Conservation (phyloP, 441 rosid species). For the Gossypium aridum region DNA sequence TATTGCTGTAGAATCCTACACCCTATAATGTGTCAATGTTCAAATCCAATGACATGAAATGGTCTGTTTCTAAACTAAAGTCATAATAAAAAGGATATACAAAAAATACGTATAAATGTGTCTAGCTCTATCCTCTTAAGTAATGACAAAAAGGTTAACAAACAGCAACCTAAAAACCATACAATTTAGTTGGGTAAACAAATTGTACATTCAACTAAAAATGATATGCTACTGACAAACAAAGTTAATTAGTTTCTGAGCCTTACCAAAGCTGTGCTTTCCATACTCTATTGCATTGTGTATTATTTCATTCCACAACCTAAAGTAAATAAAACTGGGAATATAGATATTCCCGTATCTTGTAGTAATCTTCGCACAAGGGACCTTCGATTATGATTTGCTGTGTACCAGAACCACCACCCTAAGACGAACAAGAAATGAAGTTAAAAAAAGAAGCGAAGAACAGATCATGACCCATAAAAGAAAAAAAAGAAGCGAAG, state of each 20-base stretch:
- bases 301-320: not conserved
- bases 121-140: not conserved
- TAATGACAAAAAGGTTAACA: not conserved
- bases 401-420: constrained; percentile 68
- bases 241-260: not conserved
- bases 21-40: too few relatives aligned
- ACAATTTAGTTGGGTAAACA: not conserved
- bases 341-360: constrained; percentile 75
- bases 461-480: not conserved
- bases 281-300: not conserved
- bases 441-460: not conserved
- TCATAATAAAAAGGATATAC: not conserved
- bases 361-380: constrained; percentile 82
- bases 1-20: too few relatives aligned
- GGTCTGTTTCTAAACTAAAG: too few relatives aligned
- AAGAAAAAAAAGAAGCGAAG: not conserved
- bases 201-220: not conserved
- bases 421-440: constrained; percentile 22
- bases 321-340: constrained; percentile 85
- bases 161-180: not conserved
- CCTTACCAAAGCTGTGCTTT: not conserved
- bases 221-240: not conserved
- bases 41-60: too few relatives aligned
- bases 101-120: not conserved
- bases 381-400: constrained; percentile 94